Evolutionary conservation across 129 eudicot genomes (phyloP).

Genomic region (Flaveria brownii): DNA sequence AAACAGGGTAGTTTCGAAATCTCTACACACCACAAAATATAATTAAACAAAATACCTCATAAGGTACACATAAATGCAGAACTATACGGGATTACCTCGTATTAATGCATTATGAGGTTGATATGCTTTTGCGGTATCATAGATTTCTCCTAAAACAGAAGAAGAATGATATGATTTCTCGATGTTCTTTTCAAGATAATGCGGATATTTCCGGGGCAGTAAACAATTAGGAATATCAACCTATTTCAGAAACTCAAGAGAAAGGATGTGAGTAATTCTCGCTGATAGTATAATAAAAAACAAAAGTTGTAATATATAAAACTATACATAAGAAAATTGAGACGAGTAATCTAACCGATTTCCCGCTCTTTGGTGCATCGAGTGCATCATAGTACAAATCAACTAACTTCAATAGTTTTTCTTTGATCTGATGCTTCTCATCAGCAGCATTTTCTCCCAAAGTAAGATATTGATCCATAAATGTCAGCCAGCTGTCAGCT

Average conservation of each 20-base stretch:
- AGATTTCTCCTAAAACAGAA: conserved; percentile 68
- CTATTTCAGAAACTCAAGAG: conserved; percentile 41
- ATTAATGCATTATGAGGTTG: conserved; percentile 28
- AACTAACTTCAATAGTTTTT: conserved; percentile 45
- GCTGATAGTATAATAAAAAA: conserved; percentile 8
- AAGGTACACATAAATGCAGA: conserved; percentile 4
- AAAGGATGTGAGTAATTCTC: conserved; percentile 3
- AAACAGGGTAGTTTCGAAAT: conserved; percentile 60
- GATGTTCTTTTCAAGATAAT: conserved; percentile 44
- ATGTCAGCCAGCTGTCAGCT: conserved; percentile 66
- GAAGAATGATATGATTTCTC: conserved; percentile 36
- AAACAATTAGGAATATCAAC: conserved; percentile 43
- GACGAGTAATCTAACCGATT: conserved; percentile 40
- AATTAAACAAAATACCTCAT: not conserved
- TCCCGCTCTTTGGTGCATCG: conserved; percentile 90
- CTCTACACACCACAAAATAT: conserved; percentile 33
- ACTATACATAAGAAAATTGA: not conserved
- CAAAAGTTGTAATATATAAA: not conserved
- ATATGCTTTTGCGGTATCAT: conserved; percentile 33
- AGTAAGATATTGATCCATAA: conserved; percentile 55
- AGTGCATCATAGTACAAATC: conserved; percentile 87
- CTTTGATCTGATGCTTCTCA: conserved; percentile 33
- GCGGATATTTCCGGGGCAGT: conserved; percentile 52
- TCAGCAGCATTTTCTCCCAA: conserved; percentile 34
- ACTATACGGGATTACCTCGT: conserved; percentile 39